These are phyloP conservation scores for Monosporozyma yasuniensis DNA, from an alignment of 805 yeast genomes.

Conservation along the genomic window DNA sequence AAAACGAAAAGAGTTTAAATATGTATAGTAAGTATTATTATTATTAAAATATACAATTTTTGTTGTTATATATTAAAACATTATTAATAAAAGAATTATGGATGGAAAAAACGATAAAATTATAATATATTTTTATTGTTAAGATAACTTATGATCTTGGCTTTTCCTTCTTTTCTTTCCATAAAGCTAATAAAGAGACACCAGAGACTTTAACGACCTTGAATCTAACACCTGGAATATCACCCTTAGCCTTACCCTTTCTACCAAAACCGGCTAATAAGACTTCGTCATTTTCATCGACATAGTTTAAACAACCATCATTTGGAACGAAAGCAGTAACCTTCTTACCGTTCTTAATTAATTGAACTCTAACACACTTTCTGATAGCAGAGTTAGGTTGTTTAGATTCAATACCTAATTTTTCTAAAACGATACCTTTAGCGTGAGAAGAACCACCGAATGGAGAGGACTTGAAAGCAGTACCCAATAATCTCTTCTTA, in stretches of 20 bases:
- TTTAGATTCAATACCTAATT: slow-evolving; percentile 99
- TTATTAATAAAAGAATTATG: background rate
- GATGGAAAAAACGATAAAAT: background rate
- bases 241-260: slow-evolving; percentile 99
- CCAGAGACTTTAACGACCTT: slow-evolving; percentile 99
- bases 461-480: slow-evolving; percentile 99
- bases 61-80: slow-evolving; percentile 1
- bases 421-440: slow-evolving; percentile 98
- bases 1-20: background rate
- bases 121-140: background rate
- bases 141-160: slow-evolving; percentile 78
- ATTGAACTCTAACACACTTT: slow-evolving; percentile 99
- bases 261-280: slow-evolving; percentile 99
- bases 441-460: slow-evolving; percentile 99
- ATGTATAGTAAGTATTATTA: background rate
- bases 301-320: slow-evolving; percentile 99
- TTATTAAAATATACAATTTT: background rate
- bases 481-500: slow-evolving; percentile 98
- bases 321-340: slow-evolving; percentile 99
- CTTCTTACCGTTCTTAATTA: slow-evolving; percentile 99
- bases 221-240: slow-evolving; percentile 99
- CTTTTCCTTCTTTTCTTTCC: slow-evolving; percentile 99
- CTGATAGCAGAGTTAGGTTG: slow-evolving; percentile 99
- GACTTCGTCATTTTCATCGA: slow-evolving; percentile 99
- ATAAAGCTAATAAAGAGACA: slow-evolving; percentile 98